Base-by-base conservation (phyloP, 768 basidiomycete genomes). In the Leccinum uliginosum region DNA sequence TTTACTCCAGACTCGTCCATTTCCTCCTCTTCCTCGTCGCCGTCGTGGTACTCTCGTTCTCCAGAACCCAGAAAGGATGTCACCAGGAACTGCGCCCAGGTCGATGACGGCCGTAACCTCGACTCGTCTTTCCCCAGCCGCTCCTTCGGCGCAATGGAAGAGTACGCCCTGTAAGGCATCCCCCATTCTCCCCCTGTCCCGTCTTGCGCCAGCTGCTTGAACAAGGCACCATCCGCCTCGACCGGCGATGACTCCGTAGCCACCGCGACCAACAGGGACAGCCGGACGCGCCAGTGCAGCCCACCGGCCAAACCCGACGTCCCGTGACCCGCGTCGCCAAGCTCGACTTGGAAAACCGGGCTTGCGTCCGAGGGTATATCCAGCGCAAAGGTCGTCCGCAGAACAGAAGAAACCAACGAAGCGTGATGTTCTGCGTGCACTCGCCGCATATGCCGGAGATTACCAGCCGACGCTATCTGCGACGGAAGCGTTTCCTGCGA, bases 351-450 rank as follows among this genome's bases (percentile, higher is more conserved):
- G 72, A 98, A 98, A 0, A 86, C 87, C 0, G 96, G 93, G 51
- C 91, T 89, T 0, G 88, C 92, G 56, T 97, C 96, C 1, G 88
- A 84, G 0, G 95, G 96, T 56, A 99, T 95, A 67, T 95, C 93
- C 3, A 99, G 82, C 14, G 87, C 77, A 73, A 98, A 98, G 0
- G 89, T 85, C 29, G 91, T 85, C 26, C 94, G 86, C 0, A 85
- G 76, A 0, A 86, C 85, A 46, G 87, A 82, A 3, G 83, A 71
- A 6, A 87, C 82, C 65, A 93, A 86, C 11, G 87, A 84, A 1
- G 89, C 83, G 64, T 91, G 87, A 51, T 91, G 85, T 67, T 97
- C 93, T 0, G 93, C 90, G 65, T 97, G 91, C 0, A 90, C 78
- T 9, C 93, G 83, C 26, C 84, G 78, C 61, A 89, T 74, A 60